Percentiles rank a stretch among this genome's conserved stretches.
phyloP scores from a whole-genome alignment of 768 basidiomycete species.

The Podaxis sp. region DNA sequence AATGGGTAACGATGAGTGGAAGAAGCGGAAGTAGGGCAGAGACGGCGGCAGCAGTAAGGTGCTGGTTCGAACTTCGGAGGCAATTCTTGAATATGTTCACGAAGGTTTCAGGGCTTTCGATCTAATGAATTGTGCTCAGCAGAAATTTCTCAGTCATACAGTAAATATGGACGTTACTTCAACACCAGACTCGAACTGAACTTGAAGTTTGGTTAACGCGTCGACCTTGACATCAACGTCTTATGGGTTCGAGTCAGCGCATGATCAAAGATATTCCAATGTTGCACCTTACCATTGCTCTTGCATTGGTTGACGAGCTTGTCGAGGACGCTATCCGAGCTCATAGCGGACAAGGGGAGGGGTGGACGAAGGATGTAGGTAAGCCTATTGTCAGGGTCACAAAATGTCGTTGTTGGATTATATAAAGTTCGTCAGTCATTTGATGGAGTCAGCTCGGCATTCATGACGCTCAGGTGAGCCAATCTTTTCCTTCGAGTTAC shows the following conservation, averaged over 20 bases:
- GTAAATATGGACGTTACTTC: slow-evolving; percentile 49
- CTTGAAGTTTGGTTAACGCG: slow-evolving; percentile 75
- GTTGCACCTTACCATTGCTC: slow-evolving; percentile 50
- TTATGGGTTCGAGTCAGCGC: slow-evolving; percentile 27
- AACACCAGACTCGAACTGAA: slow-evolving; percentile 66
- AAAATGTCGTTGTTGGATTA: slow-evolving; percentile 14
- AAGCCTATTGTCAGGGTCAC: slow-evolving; percentile 10
- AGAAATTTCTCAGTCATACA: not conserved
- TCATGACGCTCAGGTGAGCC: not conserved
- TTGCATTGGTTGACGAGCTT: slow-evolving; percentile 65
- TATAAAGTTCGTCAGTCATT: slow-evolving; percentile 10
- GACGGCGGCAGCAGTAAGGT: slow-evolving; percentile 76
- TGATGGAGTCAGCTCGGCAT: slow-evolving; percentile 1
- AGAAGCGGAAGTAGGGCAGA: slow-evolving; percentile 66
- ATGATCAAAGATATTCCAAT: not conserved
- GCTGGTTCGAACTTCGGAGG: slow-evolving; percentile 79
- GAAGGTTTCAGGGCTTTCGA: slow-evolving; percentile 70
- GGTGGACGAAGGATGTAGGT: slow-evolving; percentile 2
- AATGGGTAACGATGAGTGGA: slow-evolving; percentile 55
- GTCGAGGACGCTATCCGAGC: slow-evolving; percentile 49
- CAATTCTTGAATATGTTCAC: slow-evolving; percentile 70
- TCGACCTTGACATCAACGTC: slow-evolving; percentile 83
- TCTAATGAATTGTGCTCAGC: slow-evolving; percentile 37
- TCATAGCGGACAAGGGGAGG: slow-evolving; percentile 40
- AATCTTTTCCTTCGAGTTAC: too few relatives aligned